These are phyloP conservation scores for Fusarium graminum DNA, from an alignment of 2,329 filamentous ascomycete genomes.

Conservation along the genomic window DNA sequence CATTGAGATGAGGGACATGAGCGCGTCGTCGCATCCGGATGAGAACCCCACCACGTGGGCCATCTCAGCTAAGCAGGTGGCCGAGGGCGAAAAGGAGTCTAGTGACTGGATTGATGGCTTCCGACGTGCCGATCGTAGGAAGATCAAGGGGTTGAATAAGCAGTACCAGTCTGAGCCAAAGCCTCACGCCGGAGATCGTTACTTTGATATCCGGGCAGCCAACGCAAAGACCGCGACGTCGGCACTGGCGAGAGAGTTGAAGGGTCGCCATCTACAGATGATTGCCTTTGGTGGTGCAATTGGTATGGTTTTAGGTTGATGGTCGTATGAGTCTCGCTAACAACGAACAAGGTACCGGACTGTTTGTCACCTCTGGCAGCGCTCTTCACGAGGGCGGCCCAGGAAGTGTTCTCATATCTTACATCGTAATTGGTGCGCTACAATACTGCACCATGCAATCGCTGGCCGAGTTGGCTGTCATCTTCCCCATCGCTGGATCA, in stretches of 20 bases:
- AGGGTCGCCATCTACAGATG: slow-evolving; percentile 93
- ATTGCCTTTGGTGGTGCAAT: slow-evolving; percentile 96
- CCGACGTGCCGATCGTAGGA: slow-evolving; percentile 38
- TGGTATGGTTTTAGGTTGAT: slow-evolving; percentile 59
- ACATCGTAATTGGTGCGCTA: slow-evolving; percentile 83
- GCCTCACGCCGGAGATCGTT: slow-evolving; percentile 55
- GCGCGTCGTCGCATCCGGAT: slow-evolving; percentile 16
- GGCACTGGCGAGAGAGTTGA: slow-evolving; percentile 80
- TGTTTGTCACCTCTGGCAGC: slow-evolving; percentile 86
- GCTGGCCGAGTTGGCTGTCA: slow-evolving; percentile 88
- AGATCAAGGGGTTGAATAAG: slow-evolving; percentile 42
- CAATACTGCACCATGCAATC: slow-evolving; percentile 93
- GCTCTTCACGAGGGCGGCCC: slow-evolving; percentile 81
- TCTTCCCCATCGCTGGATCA: slow-evolving; percentile 91
- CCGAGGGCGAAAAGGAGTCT: slow-evolving; percentile 19
- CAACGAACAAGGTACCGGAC: slow-evolving; percentile 73
- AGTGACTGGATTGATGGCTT: slow-evolving; percentile 45
- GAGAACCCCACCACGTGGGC: slow-evolving; percentile 26
- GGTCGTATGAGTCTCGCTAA: slow-evolving; percentile 1
- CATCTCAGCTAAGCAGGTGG: slow-evolving; percentile 24
- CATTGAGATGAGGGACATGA: slow-evolving; percentile 36
- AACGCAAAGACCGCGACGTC: slow-evolving; percentile 82
- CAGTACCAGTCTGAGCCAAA: slow-evolving; percentile 36
- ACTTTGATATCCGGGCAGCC: slow-evolving; percentile 68
- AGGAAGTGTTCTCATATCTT: slow-evolving; percentile 81